phyloP scores from a whole-genome alignment of 164 flowering plant species.

The Liriodendron chinense region DNA sequence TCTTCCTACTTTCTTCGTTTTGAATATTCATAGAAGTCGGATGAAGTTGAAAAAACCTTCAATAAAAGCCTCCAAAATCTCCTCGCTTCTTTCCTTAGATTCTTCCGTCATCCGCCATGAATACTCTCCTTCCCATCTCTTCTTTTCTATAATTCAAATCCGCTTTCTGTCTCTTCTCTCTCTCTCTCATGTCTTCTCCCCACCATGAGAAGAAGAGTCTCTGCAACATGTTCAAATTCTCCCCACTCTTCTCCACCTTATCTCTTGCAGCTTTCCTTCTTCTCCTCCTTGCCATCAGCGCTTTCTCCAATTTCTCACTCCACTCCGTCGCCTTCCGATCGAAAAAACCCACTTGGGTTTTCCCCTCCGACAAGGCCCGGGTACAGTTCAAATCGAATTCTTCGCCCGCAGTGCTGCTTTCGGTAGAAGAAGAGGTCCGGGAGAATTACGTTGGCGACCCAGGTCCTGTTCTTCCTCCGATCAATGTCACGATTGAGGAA shows the following conservation, averaged over 20 bases:
- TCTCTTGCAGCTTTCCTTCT: constrained; percentile 23
- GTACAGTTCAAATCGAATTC: constrained; percentile 3
- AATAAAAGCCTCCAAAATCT: not conserved
- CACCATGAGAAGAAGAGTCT: not conserved
- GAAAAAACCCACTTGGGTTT: not conserved
- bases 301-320: constrained; percentile 19
- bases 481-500: constrained; percentile 20
- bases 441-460: constrained; percentile 4
- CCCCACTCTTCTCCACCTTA: constrained; percentile 24
- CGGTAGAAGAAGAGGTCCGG: constrained; percentile 12
- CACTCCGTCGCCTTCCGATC: constrained; percentile 3
- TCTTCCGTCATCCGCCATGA: constrained; percentile 8
- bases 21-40: not conserved
- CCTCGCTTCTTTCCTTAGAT: not conserved
- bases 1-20: not conserved
- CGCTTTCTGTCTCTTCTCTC: not conserved
- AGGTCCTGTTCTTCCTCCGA: constrained; percentile 18
- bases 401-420: constrained; percentile 5
- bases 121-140: not conserved
- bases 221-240: constrained; percentile 7
- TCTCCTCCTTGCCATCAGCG: constrained; percentile 18
- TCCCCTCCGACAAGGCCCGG: not conserved
- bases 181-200: not conserved
- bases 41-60: not conserved
- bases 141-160: not conserved